Conservation (phyloP, 2,329 filamentous ascomycete genomes). For the Ophiostoma perfectum region DNA sequence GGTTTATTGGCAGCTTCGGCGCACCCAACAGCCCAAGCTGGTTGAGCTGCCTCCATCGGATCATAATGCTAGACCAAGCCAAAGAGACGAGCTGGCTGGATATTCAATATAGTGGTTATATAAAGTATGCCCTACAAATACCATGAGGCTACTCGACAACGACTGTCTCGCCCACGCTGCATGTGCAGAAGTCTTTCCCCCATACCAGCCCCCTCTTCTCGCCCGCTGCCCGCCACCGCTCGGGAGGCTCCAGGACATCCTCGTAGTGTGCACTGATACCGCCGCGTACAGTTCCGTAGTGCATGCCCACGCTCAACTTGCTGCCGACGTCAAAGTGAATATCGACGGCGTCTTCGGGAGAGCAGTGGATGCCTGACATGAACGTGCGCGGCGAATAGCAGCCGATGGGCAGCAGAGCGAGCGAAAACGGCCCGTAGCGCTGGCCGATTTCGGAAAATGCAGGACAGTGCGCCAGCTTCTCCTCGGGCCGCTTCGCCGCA, state of each 20-base stretch:
- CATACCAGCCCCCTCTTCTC: background rate
- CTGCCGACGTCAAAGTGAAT: slow-evolving; percentile 84
- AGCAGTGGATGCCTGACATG: slow-evolving; percentile 76
- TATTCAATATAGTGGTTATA: too few relatives aligned
- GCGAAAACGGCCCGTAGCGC: slow-evolving; percentile 55
- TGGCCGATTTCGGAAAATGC: background rate
- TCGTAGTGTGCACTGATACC: slow-evolving; percentile 37
- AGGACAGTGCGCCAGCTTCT: background rate
- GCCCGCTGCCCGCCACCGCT: background rate
- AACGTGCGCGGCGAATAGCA: slow-evolving; percentile 69
- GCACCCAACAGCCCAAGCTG: background rate
- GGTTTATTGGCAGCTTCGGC: background rate
- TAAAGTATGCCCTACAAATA: background rate
- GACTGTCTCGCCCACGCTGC: background rate
- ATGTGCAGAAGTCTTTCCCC: background rate
- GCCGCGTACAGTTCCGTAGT: slow-evolving; percentile 64
- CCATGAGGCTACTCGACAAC: background rate
- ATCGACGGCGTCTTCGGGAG: slow-evolving; percentile 79
- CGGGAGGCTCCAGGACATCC: slow-evolving; percentile 61
- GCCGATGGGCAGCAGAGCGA: slow-evolving; percentile 88
- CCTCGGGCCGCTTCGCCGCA: background rate
- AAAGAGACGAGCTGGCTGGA: too few relatives aligned
- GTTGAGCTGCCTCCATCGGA: background rate
- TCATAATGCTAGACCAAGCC: background rate
- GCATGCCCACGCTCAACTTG: slow-evolving; percentile 74